Evolutionary conservation across 768 basidiomycete species (phyloP).

Genomic region (Auriscalpium microsporum): DNA sequence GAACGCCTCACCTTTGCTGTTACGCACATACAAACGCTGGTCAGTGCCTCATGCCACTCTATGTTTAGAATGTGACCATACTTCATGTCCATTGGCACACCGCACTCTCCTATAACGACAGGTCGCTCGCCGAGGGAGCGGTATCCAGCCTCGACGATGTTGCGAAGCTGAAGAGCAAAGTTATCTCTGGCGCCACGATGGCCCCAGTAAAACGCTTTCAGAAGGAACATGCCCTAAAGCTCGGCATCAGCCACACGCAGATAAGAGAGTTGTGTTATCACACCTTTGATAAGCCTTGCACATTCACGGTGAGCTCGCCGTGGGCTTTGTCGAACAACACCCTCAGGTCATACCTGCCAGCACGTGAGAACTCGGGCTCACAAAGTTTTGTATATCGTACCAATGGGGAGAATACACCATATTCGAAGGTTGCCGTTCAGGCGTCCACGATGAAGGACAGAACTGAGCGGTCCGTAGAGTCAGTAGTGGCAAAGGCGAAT

Average conservation of each 20-base stretch:
- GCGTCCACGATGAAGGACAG: conserved; percentile 71
- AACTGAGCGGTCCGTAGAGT: conserved; percentile 37
- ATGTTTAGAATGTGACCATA: conserved; percentile 20
- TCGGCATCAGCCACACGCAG: no score
- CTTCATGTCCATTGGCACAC: conserved; percentile 98
- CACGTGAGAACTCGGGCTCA: background rate
- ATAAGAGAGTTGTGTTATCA: conserved; percentile 14
- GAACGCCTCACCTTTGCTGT: conserved; percentile 66
- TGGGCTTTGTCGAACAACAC: conserved; percentile 79
- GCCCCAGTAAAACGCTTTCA: conserved; percentile 83
- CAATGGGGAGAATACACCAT: conserved; percentile 73
- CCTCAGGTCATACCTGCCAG: conserved; percentile 81
- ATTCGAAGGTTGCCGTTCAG: conserved; percentile 49
- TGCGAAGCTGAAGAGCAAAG: conserved; percentile 72
- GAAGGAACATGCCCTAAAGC: conserved; percentile 73
- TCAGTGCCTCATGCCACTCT: background rate
- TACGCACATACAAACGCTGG: background rate
- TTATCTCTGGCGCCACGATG: conserved; percentile 74
- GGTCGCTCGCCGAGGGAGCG: conserved; percentile 71
- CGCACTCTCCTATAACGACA: conserved; percentile 85
- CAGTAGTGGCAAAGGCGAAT: background rate
- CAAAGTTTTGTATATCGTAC: conserved; percentile 32
- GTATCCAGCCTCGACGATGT: conserved; percentile 64
- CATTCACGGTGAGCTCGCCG: conserved; percentile 82
- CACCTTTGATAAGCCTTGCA: conserved; percentile 86